Evolutionary conservation across 805 yeast species (phyloP), one percentile per base, ranked within the genome.

Genomic region (Myxozyma nipponensis): DNA sequence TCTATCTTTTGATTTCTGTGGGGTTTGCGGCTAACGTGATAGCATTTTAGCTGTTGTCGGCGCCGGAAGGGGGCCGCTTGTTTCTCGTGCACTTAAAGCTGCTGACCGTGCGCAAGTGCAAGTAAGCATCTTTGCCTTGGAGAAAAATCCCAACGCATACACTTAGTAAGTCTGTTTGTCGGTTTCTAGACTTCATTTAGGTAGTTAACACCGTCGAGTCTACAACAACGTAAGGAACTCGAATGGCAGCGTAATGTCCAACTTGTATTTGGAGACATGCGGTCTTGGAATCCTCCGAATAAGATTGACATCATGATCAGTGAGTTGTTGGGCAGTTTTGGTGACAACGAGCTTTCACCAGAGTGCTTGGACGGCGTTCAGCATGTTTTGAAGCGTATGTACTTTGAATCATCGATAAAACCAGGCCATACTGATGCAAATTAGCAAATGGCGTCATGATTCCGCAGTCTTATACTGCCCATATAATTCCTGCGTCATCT

Each of bases 311-410:
- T 90, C 39, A 76, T 89, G 6, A 74, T 91, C 1, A 84, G 95
- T 39, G 97, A 90, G 65, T 69, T 91, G 5, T 66, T 90, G 24
- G 97, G 97, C 4, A 86, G 95, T 15, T 85, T 91, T 69, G 97
- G 95, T 3, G 91, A 95, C 65, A 91, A 90, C 66, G 97, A 90
- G 64, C 72, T 87, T 17, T 76, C 86, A 6, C 97, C 98, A 0
- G 98, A 90, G 64, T 82, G 93, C 50, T 65, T 87, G 2, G 71
- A 70, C 40, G 68, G 74, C 1, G 61, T 73, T 17, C 75, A 77
- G 45, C 56, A 61, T 42, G 58, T 62, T 58, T 52, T 75, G 59
- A 74, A 78, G 66, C 38, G 59, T 55, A 46, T 4, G 24, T n/a
- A 36, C n/a, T n/a, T n/a, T n/a, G n/a, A n/a, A n/a, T n/a, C n/a